Base-by-base conservation (phyloP, 371 early-diverging fungal genomes). In the Mucor indicus region DNA sequence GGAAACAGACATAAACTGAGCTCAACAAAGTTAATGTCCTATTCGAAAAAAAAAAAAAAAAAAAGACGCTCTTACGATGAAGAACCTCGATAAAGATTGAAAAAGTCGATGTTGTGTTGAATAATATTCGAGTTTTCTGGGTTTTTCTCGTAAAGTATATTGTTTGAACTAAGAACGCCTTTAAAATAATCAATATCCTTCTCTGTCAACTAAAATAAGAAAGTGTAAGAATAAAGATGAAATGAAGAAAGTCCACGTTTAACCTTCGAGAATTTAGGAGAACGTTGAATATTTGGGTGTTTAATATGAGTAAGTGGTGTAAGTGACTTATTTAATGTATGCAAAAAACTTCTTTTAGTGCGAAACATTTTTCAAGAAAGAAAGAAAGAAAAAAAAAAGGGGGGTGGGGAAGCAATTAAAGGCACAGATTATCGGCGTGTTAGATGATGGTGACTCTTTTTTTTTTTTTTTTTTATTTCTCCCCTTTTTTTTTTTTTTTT, bases 81-180 rank as follows among this genome's bases (percentile, higher is more conserved):
- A 37, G 75, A 61, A 0, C 93, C 96, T 9, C 85, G 69, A 67
- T 86, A 95, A 60, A 91, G 87, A 50, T 81, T 76, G 66, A 91
- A 79, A 95, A 96, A 97, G 69, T 96, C 96, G 38, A 71, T 64
- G 19, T 55, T 55, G 11, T 45, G 40, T 20, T 38, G 39, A 17
- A 35, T 27, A n/a, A 55, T 24, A 33, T 38, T 31, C 9, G 13
- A 8, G 13, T 40, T 40, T 27, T 55, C 50, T 16, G 50, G 56
- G 30, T 49, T 84, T 79, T 55, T 71, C 85, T 24, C 64, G 53
- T 42, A 72, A 50, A 37, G 72, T 51, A 29, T 74, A 72, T 29
- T 75, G 62, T 21, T 43, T 30, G 30, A 50, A 39, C 13, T 67
- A 57, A 32, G 38, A 33, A 38, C 58, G 51, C 8, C 64, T 29